phyloP scores from a whole-genome alignment of 352 stramenopile genomes.

The Pythium myriotylum region DNA sequence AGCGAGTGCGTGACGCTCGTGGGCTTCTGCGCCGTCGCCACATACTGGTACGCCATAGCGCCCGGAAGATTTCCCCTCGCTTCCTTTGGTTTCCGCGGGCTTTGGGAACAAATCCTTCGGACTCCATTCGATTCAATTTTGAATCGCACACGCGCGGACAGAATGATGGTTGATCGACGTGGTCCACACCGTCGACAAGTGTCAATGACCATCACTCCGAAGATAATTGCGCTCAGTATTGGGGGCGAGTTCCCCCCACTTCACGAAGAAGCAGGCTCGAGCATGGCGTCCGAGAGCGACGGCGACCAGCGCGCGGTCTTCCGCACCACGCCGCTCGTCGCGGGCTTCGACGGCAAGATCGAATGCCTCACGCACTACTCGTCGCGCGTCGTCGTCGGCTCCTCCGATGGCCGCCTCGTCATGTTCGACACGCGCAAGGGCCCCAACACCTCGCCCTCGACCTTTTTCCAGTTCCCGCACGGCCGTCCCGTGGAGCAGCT shows the following conservation, averaged over 20 bases:
- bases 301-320: conserved; percentile 64
- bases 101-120: conserved; percentile 9
- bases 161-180: neutral
- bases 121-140: conserved; percentile 29
- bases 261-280: neutral
- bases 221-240: conserved; percentile 19
- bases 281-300: conserved; percentile 33
- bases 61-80: conserved; percentile 1
- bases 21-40: conserved; percentile 93
- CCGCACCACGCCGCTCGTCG: conserved; percentile 73
- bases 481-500: conserved; percentile 78
- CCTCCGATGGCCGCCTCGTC: conserved; percentile 75
- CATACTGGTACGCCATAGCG: conserved; percentile 90
- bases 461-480: conserved; percentile 75
- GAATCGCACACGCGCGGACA: conserved; percentile 17
- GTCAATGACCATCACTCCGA: neutral
- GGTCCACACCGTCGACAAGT: conserved; percentile 1
- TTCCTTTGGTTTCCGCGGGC: conserved; percentile 23
- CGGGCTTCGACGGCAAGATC: conserved; percentile 78
- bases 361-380: conserved; percentile 88
- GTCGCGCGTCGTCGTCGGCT: conserved; percentile 83
- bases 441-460: conserved; percentile 46
- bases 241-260: neutral
- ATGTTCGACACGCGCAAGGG: conserved; percentile 90
- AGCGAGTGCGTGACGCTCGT: conserved; percentile 92